Base-by-base conservation (phyloP, 1,139 yeast genomes). In the Pichia sp. region DNA sequence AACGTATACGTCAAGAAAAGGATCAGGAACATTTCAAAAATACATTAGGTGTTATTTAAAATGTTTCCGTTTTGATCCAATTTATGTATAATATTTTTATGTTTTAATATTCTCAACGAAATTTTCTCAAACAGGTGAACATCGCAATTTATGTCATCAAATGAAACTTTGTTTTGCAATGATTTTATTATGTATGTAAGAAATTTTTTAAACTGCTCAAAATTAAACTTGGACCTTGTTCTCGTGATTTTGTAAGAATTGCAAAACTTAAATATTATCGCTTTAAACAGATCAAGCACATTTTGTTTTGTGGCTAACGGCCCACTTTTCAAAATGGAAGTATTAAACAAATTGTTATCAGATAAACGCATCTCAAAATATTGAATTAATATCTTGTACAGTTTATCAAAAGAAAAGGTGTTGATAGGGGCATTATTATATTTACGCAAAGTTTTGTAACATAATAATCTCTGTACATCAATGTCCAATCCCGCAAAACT, bases 11-110 rank as follows among this genome's bases (percentile, higher is more conserved):
- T 51, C 72, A 70, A 55, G 65, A 73, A 49, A 81, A 83, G 50
- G 95, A 90, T 62, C 75, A 70, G 43, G 81, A 80, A 52, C 82
- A 82, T 56, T 62, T 83, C 48, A 78, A 79, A 54, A 75, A 66
- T 27, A 64, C 62, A 35, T 66, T 69, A 48, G 66, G 64, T 42
- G 36, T 48, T 6, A 35, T 48, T 26, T 48, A 39, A 33, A 16
- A 29, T 27, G 36, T 32, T 10, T 31, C 8, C 11, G 33, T 8
- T 2, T 31, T 8, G 8, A 8, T 31, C 8, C 11, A 31, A 37
- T 28, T 37, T 37, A 2, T 44, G 42, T 37, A 44, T 3, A 36
- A 48, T 41, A 39, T 37, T 37, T 42, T 44, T 44, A 33, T 40
- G 33, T 27, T 31, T 28, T 40, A 48, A 35, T 34, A 45, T 36